These are phyloP conservation scores for Cucumis cinereus DNA, from an alignment of 306 rosid genomes.

Conservation along the genomic window DNA sequence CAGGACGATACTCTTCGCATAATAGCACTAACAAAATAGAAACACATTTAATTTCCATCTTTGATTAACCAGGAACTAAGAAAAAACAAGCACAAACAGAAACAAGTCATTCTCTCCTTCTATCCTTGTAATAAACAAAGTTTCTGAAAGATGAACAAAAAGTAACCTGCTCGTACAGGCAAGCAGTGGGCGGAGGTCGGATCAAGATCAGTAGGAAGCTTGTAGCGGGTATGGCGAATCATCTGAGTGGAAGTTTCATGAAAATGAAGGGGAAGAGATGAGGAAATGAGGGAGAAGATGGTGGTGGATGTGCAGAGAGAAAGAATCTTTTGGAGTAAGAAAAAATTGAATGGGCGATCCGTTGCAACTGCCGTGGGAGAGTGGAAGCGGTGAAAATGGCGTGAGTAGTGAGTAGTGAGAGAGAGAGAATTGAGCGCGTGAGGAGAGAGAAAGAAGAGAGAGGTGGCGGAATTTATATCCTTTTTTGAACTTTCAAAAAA, in stretches of 20 bases:
- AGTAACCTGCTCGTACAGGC: constrained; percentile 24
- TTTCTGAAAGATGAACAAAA: constrained; percentile 6
- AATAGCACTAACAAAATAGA: background rate
- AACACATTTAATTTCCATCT: background rate
- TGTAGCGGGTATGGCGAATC: constrained; percentile 31
- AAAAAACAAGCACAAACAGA: background rate
- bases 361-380: constrained; percentile 9
- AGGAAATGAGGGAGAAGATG: background rate
- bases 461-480: background rate
- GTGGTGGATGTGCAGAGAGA: background rate
- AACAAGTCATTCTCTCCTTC: background rate
- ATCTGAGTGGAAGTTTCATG: constrained; percentile 45
- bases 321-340: background rate
- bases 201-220: constrained; percentile 14
- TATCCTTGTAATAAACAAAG: background rate
- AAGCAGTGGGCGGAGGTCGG: constrained; percentile 10
- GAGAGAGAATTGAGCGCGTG: background rate
- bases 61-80: background rate
- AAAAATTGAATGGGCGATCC: constrained; percentile 5
- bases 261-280: background rate
- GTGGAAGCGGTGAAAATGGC: constrained; percentile 3
- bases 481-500: constrained; percentile 9
- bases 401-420: background rate
- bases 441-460: constrained; percentile 4
- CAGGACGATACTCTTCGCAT: background rate